Evolutionary conservation across 768 basidiomycete species (phyloP).

Genomic region (Antrodiella citrinella): DNA sequence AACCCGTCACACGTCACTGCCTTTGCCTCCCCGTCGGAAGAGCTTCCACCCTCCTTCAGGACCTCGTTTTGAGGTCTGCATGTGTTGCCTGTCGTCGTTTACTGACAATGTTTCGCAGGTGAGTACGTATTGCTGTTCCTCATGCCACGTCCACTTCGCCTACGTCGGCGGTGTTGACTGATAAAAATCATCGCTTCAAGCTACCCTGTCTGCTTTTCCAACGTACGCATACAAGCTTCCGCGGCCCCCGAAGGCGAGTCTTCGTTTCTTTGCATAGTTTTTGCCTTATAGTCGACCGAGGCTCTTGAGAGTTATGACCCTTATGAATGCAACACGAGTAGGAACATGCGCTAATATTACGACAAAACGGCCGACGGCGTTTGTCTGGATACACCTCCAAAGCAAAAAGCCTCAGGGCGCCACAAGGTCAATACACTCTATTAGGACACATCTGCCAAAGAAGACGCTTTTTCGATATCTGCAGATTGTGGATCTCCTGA

Average conservation of each 20-base stretch:
- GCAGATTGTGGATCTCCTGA: slow-evolving; percentile 5
- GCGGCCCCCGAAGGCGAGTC: background rate
- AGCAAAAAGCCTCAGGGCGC: background rate
- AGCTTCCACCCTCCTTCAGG: too few species aligned
- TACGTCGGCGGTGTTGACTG: too few species aligned
- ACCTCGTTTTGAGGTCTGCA: background rate
- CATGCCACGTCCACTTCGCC: too few species aligned
- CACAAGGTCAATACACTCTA: slow-evolving; percentile 1
- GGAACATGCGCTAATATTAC: too few species aligned
- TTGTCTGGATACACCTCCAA: background rate
- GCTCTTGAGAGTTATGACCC: too few species aligned
- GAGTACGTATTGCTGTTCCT: too few species aligned
- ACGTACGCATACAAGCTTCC: background rate
- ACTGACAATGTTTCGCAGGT: too few species aligned
- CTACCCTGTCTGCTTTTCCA: background rate
- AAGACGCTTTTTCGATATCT: slow-evolving; percentile 1
- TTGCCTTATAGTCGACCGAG: too few species aligned
- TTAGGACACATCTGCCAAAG: background rate
- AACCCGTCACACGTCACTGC: background rate
- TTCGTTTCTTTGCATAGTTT: background rate
- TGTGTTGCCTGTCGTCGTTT: too few species aligned
- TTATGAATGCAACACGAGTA: too few species aligned
- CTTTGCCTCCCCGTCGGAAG: background rate
- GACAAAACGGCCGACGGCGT: too few species aligned
- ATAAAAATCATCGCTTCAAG: background rate